Base-by-base conservation (phyloP, 2,329 filamentous ascomycete genomes). In the Sphaerulina musiva region DNA sequence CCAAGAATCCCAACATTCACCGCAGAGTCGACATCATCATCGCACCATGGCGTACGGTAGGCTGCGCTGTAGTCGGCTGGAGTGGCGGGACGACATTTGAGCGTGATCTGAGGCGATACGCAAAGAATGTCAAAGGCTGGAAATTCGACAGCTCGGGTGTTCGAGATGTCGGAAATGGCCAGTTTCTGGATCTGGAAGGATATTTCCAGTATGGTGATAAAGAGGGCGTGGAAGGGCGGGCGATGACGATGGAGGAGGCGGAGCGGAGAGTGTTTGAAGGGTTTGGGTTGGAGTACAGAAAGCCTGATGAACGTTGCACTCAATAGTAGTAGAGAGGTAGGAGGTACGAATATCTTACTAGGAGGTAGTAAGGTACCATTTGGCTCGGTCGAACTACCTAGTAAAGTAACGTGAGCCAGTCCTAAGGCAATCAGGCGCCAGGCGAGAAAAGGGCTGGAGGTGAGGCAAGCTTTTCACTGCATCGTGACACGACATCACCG, bases 91-190 rank as follows among this genome's bases (percentile, higher is more conserved):
- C 85, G 0, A 96, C 90, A 0, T 97, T 96, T 62, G 83, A 96
- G 74, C 78, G 92, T 23, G 93, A 97, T 69, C 69, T 97, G 51
- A 77, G 92, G 40, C 76, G 85, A 34, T 95, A 92, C 70, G 89
- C 85, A 57, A 91, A 88, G 69, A 78, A 83, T 38, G 76, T 79
- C 54, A 84, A 81, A 63, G 76, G 76, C 0, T 85, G 89, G 78
- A 95, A 93, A 69, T 97, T 97, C 67, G 91, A 96, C 67, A 93
- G 87, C 59, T 95, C 88, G 64, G 93, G 93, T 0, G 81, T 95
- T 9, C 79, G 90, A 43, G 83, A 82, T 64, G 77, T 84, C 7
- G 69, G 65, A 7, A 81, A 83, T 51, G 88, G 87, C 2, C 84
- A 84, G 75, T 80, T 92, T 0, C 65, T 84, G n/a, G 84, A 93